A percentile compares a stretch with the other conserved stretches of the same genome.
Conservation (phyloP, 805 yeast species). For the Soucietia sequanensis region DNA sequence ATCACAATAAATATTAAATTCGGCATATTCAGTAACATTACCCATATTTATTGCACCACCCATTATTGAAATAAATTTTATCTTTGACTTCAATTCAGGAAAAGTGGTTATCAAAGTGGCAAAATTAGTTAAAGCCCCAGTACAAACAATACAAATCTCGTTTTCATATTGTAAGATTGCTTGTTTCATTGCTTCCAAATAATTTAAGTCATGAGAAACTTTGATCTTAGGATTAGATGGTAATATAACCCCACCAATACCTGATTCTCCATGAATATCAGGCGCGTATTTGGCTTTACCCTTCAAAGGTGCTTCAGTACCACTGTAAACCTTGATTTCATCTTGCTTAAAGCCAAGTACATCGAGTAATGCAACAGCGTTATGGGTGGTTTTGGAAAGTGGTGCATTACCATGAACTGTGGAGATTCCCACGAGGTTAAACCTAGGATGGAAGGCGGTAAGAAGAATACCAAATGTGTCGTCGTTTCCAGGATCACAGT, state of each 20-base stretch:
- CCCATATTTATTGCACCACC: conserved; percentile 66
- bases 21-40: conserved; percentile 55
- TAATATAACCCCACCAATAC: conserved; percentile 71
- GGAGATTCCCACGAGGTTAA: conserved; percentile 64
- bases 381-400: conserved; percentile 61
- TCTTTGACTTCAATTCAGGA: conserved; percentile 51
- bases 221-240: conserved; percentile 48
- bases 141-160: conserved; percentile 61
- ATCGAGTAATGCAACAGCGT: conserved; percentile 66
- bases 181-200: conserved; percentile 35
- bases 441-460: conserved; percentile 57
- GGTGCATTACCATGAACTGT: conserved; percentile 75
- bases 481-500: conserved; percentile 92
- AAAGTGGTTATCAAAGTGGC: conserved; percentile 52
- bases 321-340: conserved; percentile 66
- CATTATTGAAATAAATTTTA: conserved; percentile 65
- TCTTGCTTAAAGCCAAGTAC: conserved; percentile 41
- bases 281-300: conserved; percentile 53
- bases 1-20: conserved; percentile 75
- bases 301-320: conserved; percentile 57
- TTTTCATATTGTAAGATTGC: conserved; percentile 46
- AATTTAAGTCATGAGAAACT: conserved; percentile 17
- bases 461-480: conserved; percentile 76
- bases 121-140: conserved; percentile 77
- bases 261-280: conserved; percentile 70